These are phyloP conservation scores for Gloeostereum incarnatum DNA, from an alignment of 768 basidiomycete species.

Conservation along the genomic window DNA sequence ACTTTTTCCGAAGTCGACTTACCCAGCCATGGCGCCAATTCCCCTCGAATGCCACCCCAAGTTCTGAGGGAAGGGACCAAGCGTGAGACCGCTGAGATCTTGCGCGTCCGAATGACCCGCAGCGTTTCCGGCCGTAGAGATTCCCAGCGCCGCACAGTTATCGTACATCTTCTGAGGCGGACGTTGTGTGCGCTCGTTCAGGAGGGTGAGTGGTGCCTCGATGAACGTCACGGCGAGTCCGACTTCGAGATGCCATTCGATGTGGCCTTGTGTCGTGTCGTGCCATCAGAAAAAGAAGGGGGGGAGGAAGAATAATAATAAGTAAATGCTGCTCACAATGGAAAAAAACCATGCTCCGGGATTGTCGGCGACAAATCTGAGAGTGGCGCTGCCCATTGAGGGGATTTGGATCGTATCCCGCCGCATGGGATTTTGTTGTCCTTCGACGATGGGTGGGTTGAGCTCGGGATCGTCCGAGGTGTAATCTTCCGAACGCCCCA, in stretches of 20 bases:
- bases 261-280: constrained; percentile 42
- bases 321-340: constrained; percentile 47
- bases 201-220: constrained; percentile 67
- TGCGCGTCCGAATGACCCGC: constrained; percentile 67
- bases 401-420: constrained; percentile 84
- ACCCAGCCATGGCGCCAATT: constrained; percentile 71
- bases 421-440: constrained; percentile 82
- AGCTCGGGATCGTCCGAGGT: constrained; percentile 63
- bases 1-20: constrained; percentile 13
- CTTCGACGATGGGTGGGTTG: constrained; percentile 75
- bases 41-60: constrained; percentile 68
- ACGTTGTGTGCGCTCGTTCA: constrained; percentile 40
- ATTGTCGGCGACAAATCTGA: constrained; percentile 84
- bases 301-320: neutral
- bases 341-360: constrained; percentile 86
- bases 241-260: constrained; percentile 78
- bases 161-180: constrained; percentile 51
- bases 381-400: constrained; percentile 51
- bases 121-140: constrained; percentile 72
- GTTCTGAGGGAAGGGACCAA: constrained; percentile 67
- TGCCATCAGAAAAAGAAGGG: neutral
- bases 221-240: constrained; percentile 84
- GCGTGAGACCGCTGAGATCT: constrained; percentile 54
- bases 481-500: constrained; percentile 62
- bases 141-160: constrained; percentile 59